Conservation (phyloP, 768 basidiomycete genomes). For the Fistulinella prunicolor region DNA sequence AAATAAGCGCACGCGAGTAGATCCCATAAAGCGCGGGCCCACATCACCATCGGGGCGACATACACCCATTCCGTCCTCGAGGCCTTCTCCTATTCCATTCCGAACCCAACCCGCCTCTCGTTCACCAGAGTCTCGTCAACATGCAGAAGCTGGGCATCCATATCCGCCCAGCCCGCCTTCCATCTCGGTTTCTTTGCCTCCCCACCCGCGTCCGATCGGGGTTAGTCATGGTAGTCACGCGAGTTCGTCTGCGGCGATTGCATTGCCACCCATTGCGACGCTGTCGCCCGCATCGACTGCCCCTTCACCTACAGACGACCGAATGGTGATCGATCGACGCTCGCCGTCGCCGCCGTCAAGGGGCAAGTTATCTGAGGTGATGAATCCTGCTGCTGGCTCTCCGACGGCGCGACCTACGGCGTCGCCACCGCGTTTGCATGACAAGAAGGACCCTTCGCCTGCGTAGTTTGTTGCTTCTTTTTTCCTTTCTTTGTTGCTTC, state of each 20-base stretch:
- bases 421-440: slow-evolving; percentile 47
- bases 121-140: slow-evolving; percentile 64
- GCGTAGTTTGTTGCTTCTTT: slow-evolving; percentile 9
- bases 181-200: slow-evolving; percentile 61
- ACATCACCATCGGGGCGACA: slow-evolving; percentile 52
- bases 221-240: slow-evolving; percentile 43
- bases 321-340: slow-evolving; percentile 37
- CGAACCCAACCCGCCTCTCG: slow-evolving; percentile 65
- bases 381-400: slow-evolving; percentile 48
- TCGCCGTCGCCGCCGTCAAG: slow-evolving; percentile 51
- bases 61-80: slow-evolving; percentile 57
- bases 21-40: slow-evolving; percentile 46
- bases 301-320: slow-evolving; percentile 48
- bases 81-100: slow-evolving; percentile 73
- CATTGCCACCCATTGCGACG: slow-evolving; percentile 69
- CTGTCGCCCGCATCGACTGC: slow-evolving; percentile 59
- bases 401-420: slow-evolving; percentile 51
- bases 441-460: slow-evolving; percentile 32
- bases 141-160: slow-evolving; percentile 22
- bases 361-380: slow-evolving; percentile 51
- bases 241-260: slow-evolving; percentile 39
- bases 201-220: slow-evolving; percentile 73
- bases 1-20: slow-evolving; percentile 64
- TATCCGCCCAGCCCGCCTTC: slow-evolving; percentile 52
- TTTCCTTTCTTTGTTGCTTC: slow-evolving; percentile 9